A percentile compares a stretch with the other conserved stretches of the same genome.
Conservation (phyloP, 139 green algal species). For the Closterium sp. region DNA sequence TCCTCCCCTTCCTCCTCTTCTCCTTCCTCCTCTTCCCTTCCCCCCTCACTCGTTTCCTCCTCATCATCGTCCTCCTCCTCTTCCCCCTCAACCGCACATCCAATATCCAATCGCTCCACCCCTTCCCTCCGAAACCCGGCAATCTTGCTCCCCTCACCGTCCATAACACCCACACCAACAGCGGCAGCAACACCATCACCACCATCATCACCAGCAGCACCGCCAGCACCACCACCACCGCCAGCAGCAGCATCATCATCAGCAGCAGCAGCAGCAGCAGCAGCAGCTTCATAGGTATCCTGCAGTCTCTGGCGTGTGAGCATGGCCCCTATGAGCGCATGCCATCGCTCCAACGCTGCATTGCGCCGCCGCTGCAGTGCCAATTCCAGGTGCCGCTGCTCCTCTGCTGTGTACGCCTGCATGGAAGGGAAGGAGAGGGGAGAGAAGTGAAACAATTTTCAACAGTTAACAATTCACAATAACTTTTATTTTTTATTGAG, state of each 20-base stretch:
- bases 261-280: background rate
- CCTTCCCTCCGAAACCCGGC: background rate
- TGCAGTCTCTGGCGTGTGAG: constrained; percentile 31
- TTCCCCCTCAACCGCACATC: background rate
- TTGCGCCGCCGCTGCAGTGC: constrained; percentile 11
- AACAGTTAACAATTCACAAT: too few relatives aligned
- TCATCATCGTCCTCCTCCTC: background rate
- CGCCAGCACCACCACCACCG: background rate
- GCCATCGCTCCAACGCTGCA: constrained; percentile 25
- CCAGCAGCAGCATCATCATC: background rate
- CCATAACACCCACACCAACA: background rate
- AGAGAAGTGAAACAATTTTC: background rate
- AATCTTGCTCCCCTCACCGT: background rate
- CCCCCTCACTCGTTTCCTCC: background rate
- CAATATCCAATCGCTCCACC: background rate
- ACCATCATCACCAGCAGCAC: background rate
- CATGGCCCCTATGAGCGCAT: constrained; percentile 30
- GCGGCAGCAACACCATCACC: background rate
- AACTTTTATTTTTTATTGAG: too few relatives aligned
- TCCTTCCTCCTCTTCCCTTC: background rate
- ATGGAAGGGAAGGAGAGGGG: background rate
- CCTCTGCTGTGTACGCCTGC: constrained; percentile 40
- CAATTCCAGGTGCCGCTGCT: constrained; percentile 10
- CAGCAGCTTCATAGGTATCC: constrained; percentile 18
- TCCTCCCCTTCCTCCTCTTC: background rate